A percentile compares a stretch with the other conserved stretches of the same genome.
Evolutionary conservation across 2,329 filamentous ascomycete genomes (phyloP).

Genomic region (Apiospora hydei): DNA sequence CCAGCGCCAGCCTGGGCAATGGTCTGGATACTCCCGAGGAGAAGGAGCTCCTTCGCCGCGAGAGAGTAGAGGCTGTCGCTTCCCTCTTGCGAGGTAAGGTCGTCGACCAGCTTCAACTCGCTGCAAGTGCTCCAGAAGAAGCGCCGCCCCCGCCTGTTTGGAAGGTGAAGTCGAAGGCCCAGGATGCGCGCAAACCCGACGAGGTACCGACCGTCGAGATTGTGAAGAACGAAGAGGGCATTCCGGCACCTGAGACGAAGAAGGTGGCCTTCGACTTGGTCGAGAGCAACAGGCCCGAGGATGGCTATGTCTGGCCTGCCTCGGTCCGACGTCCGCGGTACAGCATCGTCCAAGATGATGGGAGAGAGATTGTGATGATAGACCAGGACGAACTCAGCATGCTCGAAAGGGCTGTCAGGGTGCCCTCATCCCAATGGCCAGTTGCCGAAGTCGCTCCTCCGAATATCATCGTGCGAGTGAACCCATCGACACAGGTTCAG

Average conservation of each 20-base stretch:
- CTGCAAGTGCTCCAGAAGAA: background rate
- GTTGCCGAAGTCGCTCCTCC: background rate
- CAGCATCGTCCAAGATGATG: constrained; percentile 9
- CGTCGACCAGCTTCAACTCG: background rate
- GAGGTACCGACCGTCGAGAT: background rate
- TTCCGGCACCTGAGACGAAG: background rate
- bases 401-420: background rate
- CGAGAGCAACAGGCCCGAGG: background rate
- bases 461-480: background rate
- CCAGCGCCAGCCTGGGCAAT: background rate
- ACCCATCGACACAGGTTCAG: background rate
- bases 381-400: background rate
- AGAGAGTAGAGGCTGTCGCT: background rate
- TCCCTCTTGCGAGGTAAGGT: background rate
- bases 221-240: background rate
- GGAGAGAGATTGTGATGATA: background rate
- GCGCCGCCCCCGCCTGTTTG: background rate
- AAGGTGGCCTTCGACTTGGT: background rate
- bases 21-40: background rate
- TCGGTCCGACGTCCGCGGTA: constrained; percentile 5
- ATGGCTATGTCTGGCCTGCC: constrained; percentile 4
- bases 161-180: constrained; percentile 2
- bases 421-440: background rate
- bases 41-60: background rate
- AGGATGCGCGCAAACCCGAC: background rate